These are phyloP conservation scores for Neurospora sp. DNA, from an alignment of 2,329 filamentous ascomycete species.

Conservation along the genomic window DNA sequence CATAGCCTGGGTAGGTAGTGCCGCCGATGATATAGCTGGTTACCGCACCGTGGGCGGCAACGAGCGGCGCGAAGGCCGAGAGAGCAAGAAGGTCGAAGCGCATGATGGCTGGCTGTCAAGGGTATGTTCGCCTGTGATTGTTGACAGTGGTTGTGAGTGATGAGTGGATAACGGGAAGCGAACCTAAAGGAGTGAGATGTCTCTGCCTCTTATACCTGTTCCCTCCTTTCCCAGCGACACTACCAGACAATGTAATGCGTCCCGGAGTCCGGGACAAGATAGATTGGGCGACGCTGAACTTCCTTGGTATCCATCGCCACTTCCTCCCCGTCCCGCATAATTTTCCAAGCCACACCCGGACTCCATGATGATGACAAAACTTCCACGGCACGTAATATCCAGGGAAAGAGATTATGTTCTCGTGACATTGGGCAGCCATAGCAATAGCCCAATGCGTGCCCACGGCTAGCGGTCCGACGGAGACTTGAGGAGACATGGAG, in stretches of 20 bases:
- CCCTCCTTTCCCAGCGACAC: not conserved
- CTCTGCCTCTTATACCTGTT: not conserved
- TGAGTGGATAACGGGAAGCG: not conserved
- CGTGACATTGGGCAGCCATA: not conserved
- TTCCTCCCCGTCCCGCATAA: not conserved
- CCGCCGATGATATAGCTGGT: conserved; percentile 37
- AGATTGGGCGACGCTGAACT: not conserved
- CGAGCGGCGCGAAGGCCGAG: conserved; percentile 18
- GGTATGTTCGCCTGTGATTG: not conserved
- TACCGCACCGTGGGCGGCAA: conserved; percentile 28
- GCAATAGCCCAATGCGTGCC: not conserved
- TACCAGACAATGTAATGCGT: not conserved
- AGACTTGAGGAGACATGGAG: not conserved
- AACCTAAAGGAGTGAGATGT: not conserved
- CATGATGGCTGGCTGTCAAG: conserved; percentile 6
- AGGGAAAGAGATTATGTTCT: not conserved
- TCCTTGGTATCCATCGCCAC: not conserved
- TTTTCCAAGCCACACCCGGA: not conserved
- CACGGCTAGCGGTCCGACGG: not conserved
- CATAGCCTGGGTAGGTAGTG: conserved; percentile 32
- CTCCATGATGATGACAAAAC: not conserved
- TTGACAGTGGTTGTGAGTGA: not conserved
- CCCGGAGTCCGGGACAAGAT: not conserved
- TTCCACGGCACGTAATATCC: not conserved
- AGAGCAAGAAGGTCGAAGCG: conserved; percentile 6